Base-by-base conservation (phyloP, 495 filamentous ascomycete species). In the Trichoderma erinaceum region DNA sequence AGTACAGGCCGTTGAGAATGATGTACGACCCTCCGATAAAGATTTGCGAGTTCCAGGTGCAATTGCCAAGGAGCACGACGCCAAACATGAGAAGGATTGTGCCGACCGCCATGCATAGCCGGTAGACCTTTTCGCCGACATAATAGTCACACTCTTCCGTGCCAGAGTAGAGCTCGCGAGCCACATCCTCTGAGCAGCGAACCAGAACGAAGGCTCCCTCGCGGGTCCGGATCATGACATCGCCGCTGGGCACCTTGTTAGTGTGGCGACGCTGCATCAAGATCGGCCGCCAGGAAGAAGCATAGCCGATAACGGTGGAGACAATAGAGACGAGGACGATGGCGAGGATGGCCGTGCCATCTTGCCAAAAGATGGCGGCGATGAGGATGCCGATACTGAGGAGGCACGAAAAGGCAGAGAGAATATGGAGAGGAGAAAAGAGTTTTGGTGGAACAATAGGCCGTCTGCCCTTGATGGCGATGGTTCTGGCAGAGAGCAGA, bases 101-200 rank as follows among this genome's bases (percentile, higher is more conserved):
- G 32, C 84, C 86, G 27, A 82, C 43, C 0, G 78, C 87, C 73
- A 88, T 84, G 12, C 87, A 80, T 18, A 76, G 66, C n/a, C 83
- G 78, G 73, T 84, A 82, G 25, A 72, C 71, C 1, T 66, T 70
- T 1, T 79, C 79, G 15, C 73, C 72, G 10, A 86, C 79, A 41
- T 78, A 76, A 67, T 87, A 84, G 23, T 79, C 72, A 75, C 85
- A 87, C 69, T 81, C 76, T 69, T 88, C 85, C 0, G 84, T 85
- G 41, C 85, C 85, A 13, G 76, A 80, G 72, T 90, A 90, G 2
- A 91, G 80, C 75, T 89, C 86, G 25, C 88, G 80, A 11, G 87
- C 83, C 10, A 90, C 81, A 12, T 87, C 82, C 75, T 91, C 88
- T 15, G 79, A 78, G 71, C 88, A 90, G 50, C 81, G 77, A 32